Conservation (phyloP, 257 asterid genomes). For the Craterostigma plantagineum region DNA sequence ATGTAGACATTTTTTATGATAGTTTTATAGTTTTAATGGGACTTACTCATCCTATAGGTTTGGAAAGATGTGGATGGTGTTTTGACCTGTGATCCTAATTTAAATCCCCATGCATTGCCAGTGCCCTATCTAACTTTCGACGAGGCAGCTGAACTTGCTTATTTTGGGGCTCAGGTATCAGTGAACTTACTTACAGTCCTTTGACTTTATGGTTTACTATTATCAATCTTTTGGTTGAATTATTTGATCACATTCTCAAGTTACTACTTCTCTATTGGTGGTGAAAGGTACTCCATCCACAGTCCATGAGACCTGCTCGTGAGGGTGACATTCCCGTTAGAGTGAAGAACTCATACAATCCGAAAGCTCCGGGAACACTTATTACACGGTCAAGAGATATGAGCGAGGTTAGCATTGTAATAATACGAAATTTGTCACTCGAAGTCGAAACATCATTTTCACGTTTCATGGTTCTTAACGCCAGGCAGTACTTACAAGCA, state of each 20-base stretch:
- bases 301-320: slow-evolving; percentile 73
- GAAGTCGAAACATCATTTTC: background rate
- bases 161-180: slow-evolving; percentile 46
- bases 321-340: slow-evolving; percentile 66
- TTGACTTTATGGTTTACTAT: too few species aligned
- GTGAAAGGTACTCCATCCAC: slow-evolving; percentile 69
- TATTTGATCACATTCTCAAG: background rate
- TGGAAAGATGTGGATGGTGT: slow-evolving; percentile 99
- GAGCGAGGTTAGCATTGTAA: slow-evolving; percentile 25
- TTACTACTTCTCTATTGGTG: background rate
- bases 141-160: slow-evolving; percentile 98
- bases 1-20: background rate
- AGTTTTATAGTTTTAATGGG: background rate
- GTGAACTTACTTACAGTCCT: background rate
- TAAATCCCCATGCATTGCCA: slow-evolving; percentile 44
- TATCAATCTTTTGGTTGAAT: background rate
- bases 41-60: slow-evolving; percentile 24
- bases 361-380: slow-evolving; percentile 64
- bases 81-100: slow-evolving; percentile 88
- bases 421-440: background rate
- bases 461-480: background rate
- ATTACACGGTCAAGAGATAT: slow-evolving; percentile 49
- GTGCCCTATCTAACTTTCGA: slow-evolving; percentile 88
- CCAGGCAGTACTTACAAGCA: slow-evolving; percentile 70
- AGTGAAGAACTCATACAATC: slow-evolving; percentile 72